Base-by-base conservation (phyloP, 2,329 filamentous ascomycete genomes). In the Ophiocordyceps robertsii region DNA sequence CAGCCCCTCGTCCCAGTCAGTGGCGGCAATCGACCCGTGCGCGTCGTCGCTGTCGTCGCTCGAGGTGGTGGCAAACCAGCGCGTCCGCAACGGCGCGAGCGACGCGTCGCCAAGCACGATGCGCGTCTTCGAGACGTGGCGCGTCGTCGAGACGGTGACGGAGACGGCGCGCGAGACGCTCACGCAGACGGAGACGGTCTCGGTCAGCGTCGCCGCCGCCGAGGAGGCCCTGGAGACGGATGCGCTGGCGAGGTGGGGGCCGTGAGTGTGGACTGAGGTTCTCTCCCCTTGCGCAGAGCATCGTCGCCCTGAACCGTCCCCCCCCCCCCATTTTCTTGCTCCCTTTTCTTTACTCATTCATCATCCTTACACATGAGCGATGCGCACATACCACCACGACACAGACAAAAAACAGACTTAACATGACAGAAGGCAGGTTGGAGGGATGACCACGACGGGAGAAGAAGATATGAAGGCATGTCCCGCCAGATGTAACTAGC, bases 111-210 rank as follows among this genome's bases (percentile, higher is more conserved):
- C 47, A 43, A 43, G 42, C n/a, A 43, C 42, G 2, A 16, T 46
- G 19, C 43, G 41, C 29, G 16, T 47, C 16, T 13, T 43, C 13
- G 50, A 49, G 33, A 51, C 46, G 16, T 19, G 29, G 27, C 40
- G 40, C 16, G 40, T 49, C 17, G 48, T 43, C 10, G 57, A 64
- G 46, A 67, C 61, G 7, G 53, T 59, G 2, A 63, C 57, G 2
- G 51, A 58, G 41, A 55, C 58, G 21, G 55, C 16, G 17, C 9
- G 10, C 4, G 29, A 40, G 30, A 40, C 38, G 21, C 38, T 52
- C 32, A 55, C 54, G 10, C 57, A 64, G 45, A 63, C 55, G 1
- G 47, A 53, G 37, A 33, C 35, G 6, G n/a, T 38, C 9, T 29
- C 19, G 11, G 29, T 32, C 7, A 3, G 29, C 9, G 24, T 27